Evolutionary conservation across 2,329 filamentous ascomycete genomes (phyloP), one percentile per base, ranked within the genome.

Genomic region (Clarireedia paspali): DNA sequence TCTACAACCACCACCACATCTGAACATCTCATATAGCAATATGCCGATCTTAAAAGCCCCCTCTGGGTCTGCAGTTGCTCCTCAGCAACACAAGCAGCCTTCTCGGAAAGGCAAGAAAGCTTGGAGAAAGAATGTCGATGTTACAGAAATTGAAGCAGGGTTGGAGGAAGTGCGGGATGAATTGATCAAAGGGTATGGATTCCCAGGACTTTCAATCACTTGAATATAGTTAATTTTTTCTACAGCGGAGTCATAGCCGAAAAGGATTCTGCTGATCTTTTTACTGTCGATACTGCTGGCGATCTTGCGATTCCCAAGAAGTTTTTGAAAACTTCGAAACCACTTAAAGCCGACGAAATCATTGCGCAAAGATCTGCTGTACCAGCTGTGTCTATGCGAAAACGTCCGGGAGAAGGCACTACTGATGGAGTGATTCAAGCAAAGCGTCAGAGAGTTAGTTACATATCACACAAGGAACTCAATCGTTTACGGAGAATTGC

Each of bases 41-140:
- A 70, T 70, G 68, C 65, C 68, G 27, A 63, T 70, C 42, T 57
- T 69, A 17, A 68, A 65, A 50, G 62, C 63, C 47, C 63, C 60
- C 23, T 57, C 75, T 42, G 78, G 74, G 58, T 73, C 79, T 38
- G 72, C 74, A 12, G 73, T 78, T 38, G 87, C 89, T 17, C 91
- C 91, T 10, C 83, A 85, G 60, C 89, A 95, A 63, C 84, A 87
- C 73, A 91, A 83, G 61, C 94, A 99, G 72, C 83, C 91, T 26
- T 97, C 92, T 5, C 82, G 94, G 70, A 99, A 99, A 72, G 94
- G 95, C 66, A 97, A 97, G 75, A 97, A 95, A 76, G 92, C 94
- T 34, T 99, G 94, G 94, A 83, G 94, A 69, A 99, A 97, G 73
- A 96, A 99, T 74, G 90, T 99, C 72, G 90, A 99, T 73, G 82